Conservation (phyloP, 805 yeast species). For the Lachancea meyersii region DNA sequence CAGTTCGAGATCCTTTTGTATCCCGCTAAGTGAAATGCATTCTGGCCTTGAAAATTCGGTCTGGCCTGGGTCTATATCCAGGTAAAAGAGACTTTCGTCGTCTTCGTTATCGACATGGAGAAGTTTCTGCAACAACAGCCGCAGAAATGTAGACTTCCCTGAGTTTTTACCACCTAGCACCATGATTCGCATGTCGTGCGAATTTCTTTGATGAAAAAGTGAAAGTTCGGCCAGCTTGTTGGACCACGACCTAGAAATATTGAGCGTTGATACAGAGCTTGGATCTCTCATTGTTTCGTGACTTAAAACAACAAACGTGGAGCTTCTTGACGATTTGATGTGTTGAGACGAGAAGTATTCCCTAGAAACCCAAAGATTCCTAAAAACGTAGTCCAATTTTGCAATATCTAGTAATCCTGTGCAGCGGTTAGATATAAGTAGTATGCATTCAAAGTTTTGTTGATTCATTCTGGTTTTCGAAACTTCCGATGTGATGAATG, state of each 20-base stretch:
- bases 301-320: constrained; percentile 4
- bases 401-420: constrained; percentile 15
- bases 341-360: not conserved
- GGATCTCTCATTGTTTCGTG: not conserved
- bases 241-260: constrained; percentile 21
- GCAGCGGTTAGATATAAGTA: constrained; percentile 16
- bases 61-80: constrained; percentile 89
- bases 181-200: constrained; percentile 29
- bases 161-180: constrained; percentile 54
- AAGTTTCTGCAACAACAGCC: constrained; percentile 46
- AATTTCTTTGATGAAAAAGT: constrained; percentile 19
- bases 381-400: constrained; percentile 17
- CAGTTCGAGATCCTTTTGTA: constrained; percentile 12
- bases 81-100: constrained; percentile 37
- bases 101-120: constrained; percentile 22
- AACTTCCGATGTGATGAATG: constrained; percentile 10
- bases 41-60: constrained; percentile 73
- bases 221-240: constrained; percentile 18
- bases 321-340: not conserved
- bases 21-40: constrained; percentile 48
- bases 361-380: constrained; percentile 21
- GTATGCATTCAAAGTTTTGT: constrained; percentile 19
- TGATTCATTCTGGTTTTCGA: constrained; percentile 6
- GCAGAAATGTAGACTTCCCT: constrained; percentile 73
- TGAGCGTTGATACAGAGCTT: constrained; percentile 13